phyloP scores from a whole-genome alignment of 192 early-diverging fungal species.

The Cetraspora pellucida region DNA sequence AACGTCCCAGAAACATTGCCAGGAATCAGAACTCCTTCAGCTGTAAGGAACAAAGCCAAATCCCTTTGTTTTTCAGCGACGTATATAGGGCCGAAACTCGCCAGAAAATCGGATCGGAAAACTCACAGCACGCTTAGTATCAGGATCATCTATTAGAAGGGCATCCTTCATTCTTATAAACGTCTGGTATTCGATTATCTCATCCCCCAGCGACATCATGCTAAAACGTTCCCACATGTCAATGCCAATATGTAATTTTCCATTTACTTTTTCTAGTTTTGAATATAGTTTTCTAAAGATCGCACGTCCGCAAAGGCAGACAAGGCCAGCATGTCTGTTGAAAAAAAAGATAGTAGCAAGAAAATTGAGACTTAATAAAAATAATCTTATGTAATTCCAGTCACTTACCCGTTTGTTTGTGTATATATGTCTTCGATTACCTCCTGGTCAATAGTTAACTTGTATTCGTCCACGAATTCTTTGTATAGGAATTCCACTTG shows the following conservation, averaged over 20 bases:
- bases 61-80: slow-evolving; percentile 10
- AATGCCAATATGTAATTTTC: neutral
- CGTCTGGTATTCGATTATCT: slow-evolving; percentile 27
- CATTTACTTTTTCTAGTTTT: neutral
- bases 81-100: neutral
- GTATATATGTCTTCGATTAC: slow-evolving; percentile 30
- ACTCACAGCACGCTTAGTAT: slow-evolving; percentile 18
- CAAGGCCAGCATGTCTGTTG: slow-evolving; percentile 36
- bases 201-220: neutral
- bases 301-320: slow-evolving; percentile 30
- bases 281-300: slow-evolving; percentile 12
- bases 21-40: slow-evolving; percentile 14
- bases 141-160: slow-evolving; percentile 16
- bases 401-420: slow-evolving; percentile 33
- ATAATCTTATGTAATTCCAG: neutral
- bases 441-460: slow-evolving; percentile 16
- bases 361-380: slow-evolving; percentile 26
- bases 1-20: slow-evolving; percentile 18
- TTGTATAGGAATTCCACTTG: slow-evolving; percentile 29
- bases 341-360: slow-evolving; percentile 11
- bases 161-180: slow-evolving; percentile 33
- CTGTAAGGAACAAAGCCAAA: slow-evolving; percentile 30
- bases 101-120: slow-evolving; percentile 20
- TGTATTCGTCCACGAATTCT: slow-evolving; percentile 22
- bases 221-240: slow-evolving; percentile 29